These are phyloP conservation scores for Prototheca stagnorum DNA, from an alignment of 163 green algal species.

Conservation along the genomic window DNA sequence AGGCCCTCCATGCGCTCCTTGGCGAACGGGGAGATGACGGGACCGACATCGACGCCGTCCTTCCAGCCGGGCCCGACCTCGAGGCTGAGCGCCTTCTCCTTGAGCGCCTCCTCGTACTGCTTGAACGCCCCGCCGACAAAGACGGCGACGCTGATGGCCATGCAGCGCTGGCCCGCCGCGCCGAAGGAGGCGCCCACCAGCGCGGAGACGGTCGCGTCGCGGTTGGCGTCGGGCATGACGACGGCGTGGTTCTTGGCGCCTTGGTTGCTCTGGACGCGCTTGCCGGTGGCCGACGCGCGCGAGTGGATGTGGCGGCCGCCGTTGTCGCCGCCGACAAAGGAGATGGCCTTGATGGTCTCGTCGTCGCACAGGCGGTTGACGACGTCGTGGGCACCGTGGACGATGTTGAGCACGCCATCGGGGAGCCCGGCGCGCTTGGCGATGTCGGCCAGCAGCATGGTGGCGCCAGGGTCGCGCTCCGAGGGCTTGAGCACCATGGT, in stretches of 20 bases:
- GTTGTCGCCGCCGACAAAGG: constrained; percentile 75
- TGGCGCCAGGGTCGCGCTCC: constrained; percentile 65
- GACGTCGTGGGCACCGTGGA: constrained; percentile 69
- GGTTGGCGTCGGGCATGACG: constrained; percentile 81
- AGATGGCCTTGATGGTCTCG: constrained; percentile 74
- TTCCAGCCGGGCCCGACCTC: constrained; percentile 57
- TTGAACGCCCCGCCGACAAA: constrained; percentile 48
- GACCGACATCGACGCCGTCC: constrained; percentile 65
- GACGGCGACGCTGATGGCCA: constrained; percentile 82
- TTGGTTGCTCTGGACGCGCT: constrained; percentile 83
- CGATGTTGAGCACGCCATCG: constrained; percentile 84
- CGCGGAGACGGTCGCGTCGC: constrained; percentile 53
- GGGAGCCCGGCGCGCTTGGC: constrained; percentile 55
- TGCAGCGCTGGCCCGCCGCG: constrained; percentile 91
- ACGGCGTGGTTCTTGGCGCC: constrained; percentile 96
- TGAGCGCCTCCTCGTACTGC: constrained; percentile 19
- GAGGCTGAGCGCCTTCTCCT: constrained; percentile 48
- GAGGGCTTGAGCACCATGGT: constrained; percentile 84
- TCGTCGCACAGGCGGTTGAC: constrained; percentile 86
- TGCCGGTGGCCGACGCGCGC: constrained; percentile 57
- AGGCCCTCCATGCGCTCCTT: constrained; percentile 39
- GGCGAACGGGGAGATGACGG: constrained; percentile 64
- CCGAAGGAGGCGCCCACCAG: constrained; percentile 78
- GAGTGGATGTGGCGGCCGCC: constrained; percentile 74
- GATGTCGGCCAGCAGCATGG: constrained; percentile 77